Evolutionary conservation across 2,329 filamentous ascomycete species (phyloP), one percentile per base, ranked within the genome.

Genomic region (Delphinella strobiligena): DNA sequence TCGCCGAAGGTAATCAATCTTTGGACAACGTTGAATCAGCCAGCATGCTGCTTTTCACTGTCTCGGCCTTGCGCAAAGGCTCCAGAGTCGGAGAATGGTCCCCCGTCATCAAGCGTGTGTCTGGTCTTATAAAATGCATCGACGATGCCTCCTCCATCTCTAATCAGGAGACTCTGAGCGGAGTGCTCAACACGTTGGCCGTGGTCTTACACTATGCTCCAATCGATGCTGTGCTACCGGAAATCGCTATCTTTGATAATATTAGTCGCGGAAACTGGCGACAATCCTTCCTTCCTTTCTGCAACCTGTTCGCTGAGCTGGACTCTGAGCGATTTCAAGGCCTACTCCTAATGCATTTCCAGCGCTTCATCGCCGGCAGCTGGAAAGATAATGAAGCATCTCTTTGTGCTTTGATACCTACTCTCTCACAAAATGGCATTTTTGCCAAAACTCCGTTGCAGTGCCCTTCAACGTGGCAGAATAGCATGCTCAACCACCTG

Each of bases 11-110:
- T 18, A 61, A 64, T 31, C 46, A 59, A 1, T 58, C 59, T 2
- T 60, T 64, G 27, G 48, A 56, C 1, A 62, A 64, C 30, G 51
- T 69, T 11, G 52, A 61, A 9, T 51, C 66, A 16, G 58, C 56
- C 38, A 60, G 55, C 37, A 57, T 54, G 43, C 64, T 89, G 12
- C 62, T 94, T 4, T 81, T 82, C 19, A 72, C 80, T 1, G 63
- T 81, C 32, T 69, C 75, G n/a, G 80, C 82, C 31, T 87, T 91
- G n/a, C 75, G 89, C 33, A 87, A 82, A 56, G 91, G 87, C 11
- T 70, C 70, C 31, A 74, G 89, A 47, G 69, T 96, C 22, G 65
- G 61, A 9, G 67, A 82, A 46, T 98, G 91, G 91, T 64, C 69
- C 36, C 54, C 62, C 2, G 58, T 91, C 9, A 65, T 88, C 29